phyloP scores from a whole-genome alignment of 179 eudicot species.

The Silene coronaria region DNA sequence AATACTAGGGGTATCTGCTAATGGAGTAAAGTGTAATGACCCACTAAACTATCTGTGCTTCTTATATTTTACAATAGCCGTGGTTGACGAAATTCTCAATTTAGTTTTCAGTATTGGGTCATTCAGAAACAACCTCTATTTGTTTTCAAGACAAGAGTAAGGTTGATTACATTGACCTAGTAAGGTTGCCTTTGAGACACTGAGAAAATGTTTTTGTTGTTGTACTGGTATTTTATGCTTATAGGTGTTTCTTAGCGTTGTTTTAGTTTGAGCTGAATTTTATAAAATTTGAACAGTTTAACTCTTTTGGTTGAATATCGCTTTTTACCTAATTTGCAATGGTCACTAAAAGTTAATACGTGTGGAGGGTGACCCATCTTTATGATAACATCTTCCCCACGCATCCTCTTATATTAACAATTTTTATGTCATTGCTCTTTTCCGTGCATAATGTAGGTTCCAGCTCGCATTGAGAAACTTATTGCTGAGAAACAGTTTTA shows the following conservation, averaged over 20 bases:
- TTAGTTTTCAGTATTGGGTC: not conserved
- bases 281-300: not conserved
- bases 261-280: not conserved
- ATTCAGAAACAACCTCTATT: not conserved
- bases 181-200: not conserved
- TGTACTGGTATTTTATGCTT: not conserved
- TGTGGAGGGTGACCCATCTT: not conserved
- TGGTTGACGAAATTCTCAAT: conserved; percentile 5
- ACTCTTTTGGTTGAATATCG: not conserved
- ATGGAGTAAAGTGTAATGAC: not conserved
- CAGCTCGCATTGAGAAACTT: conserved; percentile 87
- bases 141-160: not conserved
- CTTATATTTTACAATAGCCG: not conserved
- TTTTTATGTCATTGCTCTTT: conserved; percentile 16
- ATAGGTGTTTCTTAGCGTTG: not conserved
- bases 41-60: not conserved
- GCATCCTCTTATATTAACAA: not conserved
- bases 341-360: not conserved
- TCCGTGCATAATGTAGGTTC: conserved; percentile 52
- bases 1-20: not conserved
- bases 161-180: not conserved
- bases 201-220: not conserved
- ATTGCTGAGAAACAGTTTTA: conserved; percentile 86
- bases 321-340: not conserved
- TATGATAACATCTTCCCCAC: not conserved